These are phyloP conservation scores for Stylonectria norvegica DNA, from an alignment of 2,329 filamentous ascomycete species.

Conservation along the genomic window DNA sequence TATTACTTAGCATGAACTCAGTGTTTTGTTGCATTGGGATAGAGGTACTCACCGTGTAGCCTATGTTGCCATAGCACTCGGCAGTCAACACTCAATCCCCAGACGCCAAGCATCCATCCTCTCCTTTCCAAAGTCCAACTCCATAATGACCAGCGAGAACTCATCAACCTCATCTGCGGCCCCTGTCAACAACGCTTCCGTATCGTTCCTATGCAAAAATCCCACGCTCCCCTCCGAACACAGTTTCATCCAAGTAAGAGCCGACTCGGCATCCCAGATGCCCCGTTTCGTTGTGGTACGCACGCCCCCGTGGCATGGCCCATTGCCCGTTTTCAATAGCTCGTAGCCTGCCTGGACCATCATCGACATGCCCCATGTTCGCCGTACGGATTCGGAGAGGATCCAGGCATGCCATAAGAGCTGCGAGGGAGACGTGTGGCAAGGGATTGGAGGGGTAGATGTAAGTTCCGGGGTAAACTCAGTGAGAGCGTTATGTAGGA, in stretches of 20 bases:
- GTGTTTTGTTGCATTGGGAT: too few species aligned
- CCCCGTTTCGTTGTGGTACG: slow-evolving; percentile 25
- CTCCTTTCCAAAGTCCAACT: slow-evolving; percentile 11
- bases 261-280: slow-evolving; percentile 26
- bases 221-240: slow-evolving; percentile 16
- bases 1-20: too few species aligned
- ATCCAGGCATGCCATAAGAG: slow-evolving; percentile 31
- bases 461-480: background rate
- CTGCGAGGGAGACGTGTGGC: slow-evolving; percentile 8
- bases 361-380: slow-evolving; percentile 25
- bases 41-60: too few species aligned
- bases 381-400: slow-evolving; percentile 28
- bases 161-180: slow-evolving; percentile 5
- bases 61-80: too few species aligned
- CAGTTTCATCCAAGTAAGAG: slow-evolving; percentile 18
- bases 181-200: slow-evolving; percentile 2
- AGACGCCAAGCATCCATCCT: slow-evolving; percentile 9
- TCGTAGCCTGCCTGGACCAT: slow-evolving; percentile 18
- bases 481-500: slow-evolving; percentile 9
- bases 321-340: slow-evolving; percentile 10
- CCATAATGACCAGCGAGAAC: slow-evolving; percentile 12
- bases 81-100: background rate
- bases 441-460: slow-evolving; percentile 1
- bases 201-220: slow-evolving; percentile 14
- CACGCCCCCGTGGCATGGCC: slow-evolving; percentile 12